Base-by-base conservation (phyloP, 164 flowering plant genomes). In the Liriodendron chinense region DNA sequence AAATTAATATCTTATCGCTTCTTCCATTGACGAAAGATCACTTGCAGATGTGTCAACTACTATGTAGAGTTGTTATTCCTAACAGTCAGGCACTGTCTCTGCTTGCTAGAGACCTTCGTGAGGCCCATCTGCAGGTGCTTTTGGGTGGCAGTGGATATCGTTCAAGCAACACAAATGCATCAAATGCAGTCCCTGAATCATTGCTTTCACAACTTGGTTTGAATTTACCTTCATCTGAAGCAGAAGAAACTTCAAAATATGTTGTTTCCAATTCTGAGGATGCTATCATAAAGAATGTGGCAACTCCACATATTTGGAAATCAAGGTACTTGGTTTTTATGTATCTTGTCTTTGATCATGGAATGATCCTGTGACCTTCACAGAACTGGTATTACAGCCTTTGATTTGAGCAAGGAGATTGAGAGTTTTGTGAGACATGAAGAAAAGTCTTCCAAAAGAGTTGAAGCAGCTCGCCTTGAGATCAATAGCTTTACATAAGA, bases 321-420 rank as follows among this genome's bases (percentile, higher is more conserved):
- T 82, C 93, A 79, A 93, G 98, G 98, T 93, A 86, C 50, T 75
- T 22, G 56, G 48, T 62, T 62, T 34, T 12, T n/a, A n/a, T n/a
- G n/a, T n/a, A n/a, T n/a, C n/a, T n/a, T n/a, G n/a, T n/a, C n/a
- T n/a, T n/a, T n/a, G n/a, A n/a, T n/a, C n/a, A n/a, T n/a, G n/a
- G n/a, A n/a, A n/a, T n/a, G n/a, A n/a, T n/a, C n/a, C n/a, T n/a
- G n/a, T n/a, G n/a, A n/a, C n/a, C n/a, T n/a, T n/a, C n/a, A n/a
- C n/a, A 87, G 96, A 83, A 94, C 98, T 74, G 97, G 98, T 25
- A 92, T 96, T 63, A 96, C 99, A 59, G 92, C 99, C 69, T 96
- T 96, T 92, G 99, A 96, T 87, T 92, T 96, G 75, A 94, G 99
- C 87, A 96, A 96, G 87, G 99, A 93, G 80, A 96, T 96, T 56